Base-by-base conservation (phyloP, 495 filamentous ascomycete genomes). In the Cairneyella variabilis region DNA sequence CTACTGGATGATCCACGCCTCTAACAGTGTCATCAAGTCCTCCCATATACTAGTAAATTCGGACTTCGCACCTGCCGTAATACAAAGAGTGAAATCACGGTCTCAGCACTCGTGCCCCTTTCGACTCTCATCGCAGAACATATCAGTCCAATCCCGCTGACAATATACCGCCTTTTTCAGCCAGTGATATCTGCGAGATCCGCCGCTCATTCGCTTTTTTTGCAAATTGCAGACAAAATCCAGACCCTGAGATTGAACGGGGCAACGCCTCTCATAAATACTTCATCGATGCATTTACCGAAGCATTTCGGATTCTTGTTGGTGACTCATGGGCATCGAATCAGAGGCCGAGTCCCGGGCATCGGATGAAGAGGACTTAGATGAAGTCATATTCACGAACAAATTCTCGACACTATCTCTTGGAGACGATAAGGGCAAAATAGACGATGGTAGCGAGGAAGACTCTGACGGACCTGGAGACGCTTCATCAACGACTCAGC, bases 1-100 rank as follows among this genome's bases (percentile, higher is more conserved):
- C 39, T 73, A 65, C 47, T 77, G 69, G 71, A 69, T 76, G 23
- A 62, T 73, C 17, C 53, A 65, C 39, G 42, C 60, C 26, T 66
- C 66, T 22, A 71, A 69, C 47, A 45, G 22, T 32, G 63, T 72
- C 47, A 62, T 69, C 56, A 51, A 56, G 37, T 56, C 60, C 14
- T 51, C 46, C 4, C 27, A 42, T 3, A 14, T 36, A 25, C 26
- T 42, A 20, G 30, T 53, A 12, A 54, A 53, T 17, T 26, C 22
- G 6, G 39, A 22, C 17, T 21, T 26, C 47, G 44, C 42, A 3
- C 37, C 46, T 21, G 46, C 22, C 26, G 44, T 48, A 66, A 67
- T 50, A 64, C 50, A n/a, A 66, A 21, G 21, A 63, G 60, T 14
- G 28, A 65, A 52, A 58, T 69, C 26, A 63, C 64, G 1, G 58